Evolutionary conservation across 139 green algal species (phyloP).

Genomic region (Nannochloris sp.): DNA sequence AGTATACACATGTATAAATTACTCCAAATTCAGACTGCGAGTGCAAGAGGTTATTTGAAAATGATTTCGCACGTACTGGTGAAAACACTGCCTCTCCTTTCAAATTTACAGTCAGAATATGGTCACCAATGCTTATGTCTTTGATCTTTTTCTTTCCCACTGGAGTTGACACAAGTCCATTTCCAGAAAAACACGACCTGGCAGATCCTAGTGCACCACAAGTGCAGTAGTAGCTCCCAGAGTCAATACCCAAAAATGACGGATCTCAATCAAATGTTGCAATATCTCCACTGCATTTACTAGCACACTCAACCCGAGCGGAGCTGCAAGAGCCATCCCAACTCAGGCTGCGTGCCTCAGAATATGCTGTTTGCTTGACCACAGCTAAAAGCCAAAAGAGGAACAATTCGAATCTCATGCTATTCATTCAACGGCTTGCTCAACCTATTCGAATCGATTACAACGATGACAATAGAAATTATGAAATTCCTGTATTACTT

Average conservation of each 20-base stretch:
- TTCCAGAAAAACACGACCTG: neutral
- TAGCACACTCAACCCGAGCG: neutral
- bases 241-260: neutral
- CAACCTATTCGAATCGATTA: too few relatives aligned
- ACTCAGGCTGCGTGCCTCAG: neutral
- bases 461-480: too few relatives aligned
- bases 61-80: neutral
- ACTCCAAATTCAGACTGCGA: neutral
- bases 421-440: too few relatives aligned
- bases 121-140: neutral
- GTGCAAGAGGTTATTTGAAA: neutral
- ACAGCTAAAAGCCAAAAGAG: neutral
- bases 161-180: neutral
- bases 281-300: neutral
- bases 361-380: neutral
- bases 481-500: too few relatives aligned
- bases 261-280: neutral
- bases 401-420: neutral
- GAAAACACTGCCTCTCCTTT: neutral
- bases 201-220: neutral
- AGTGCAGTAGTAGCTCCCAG: neutral
- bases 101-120: neutral
- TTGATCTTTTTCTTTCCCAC: neutral
- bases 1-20: neutral
- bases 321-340: neutral